Percentiles rank a stretch among this genome's conserved stretches.
Conservation (phyloP, 1,284 basidiomycete species). For the Moniliophthora roreri region DNA sequence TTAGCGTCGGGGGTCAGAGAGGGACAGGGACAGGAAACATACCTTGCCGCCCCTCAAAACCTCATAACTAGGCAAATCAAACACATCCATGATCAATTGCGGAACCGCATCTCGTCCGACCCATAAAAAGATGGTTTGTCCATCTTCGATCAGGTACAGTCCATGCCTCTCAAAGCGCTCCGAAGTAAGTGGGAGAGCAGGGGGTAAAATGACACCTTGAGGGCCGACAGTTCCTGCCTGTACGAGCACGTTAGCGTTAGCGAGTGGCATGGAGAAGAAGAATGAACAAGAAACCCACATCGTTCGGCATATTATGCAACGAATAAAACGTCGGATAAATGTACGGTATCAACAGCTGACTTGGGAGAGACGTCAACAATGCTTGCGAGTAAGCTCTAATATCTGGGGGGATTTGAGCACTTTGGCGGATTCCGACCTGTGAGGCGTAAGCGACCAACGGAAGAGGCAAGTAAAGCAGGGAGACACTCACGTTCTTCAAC, state of each 20-base stretch:
- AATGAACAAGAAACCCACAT: slow-evolving; percentile 50
- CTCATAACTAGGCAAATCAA: slow-evolving; percentile 87
- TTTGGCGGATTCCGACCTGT: slow-evolving; percentile 91
- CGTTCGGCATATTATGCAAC: slow-evolving; percentile 93
- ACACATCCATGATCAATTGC: slow-evolving; percentile 92
- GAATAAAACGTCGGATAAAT: slow-evolving; percentile 96
- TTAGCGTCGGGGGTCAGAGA: background rate
- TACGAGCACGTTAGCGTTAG: background rate
- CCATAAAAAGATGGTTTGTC: slow-evolving; percentile 98
- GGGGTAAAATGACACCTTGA: slow-evolving; percentile 79
- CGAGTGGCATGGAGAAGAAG: background rate
- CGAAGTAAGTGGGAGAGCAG: slow-evolving; percentile 88
- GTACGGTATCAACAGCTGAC: slow-evolving; percentile 90
- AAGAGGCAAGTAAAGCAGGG: slow-evolving; percentile 2
- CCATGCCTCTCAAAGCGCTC: slow-evolving; percentile 95
- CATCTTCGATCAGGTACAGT: slow-evolving; percentile 96
- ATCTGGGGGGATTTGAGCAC: slow-evolving; percentile 95
- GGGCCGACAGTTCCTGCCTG: slow-evolving; percentile 83
- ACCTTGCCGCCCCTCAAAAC: slow-evolving; percentile 92
- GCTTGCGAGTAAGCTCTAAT: slow-evolving; percentile 94
- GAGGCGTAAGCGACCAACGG: background rate
- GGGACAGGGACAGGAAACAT: slow-evolving; percentile 19
- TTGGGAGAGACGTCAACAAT: slow-evolving; percentile 88
- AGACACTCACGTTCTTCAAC: slow-evolving; percentile 82
- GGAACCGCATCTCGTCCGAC: slow-evolving; percentile 96